Conservation (phyloP, 495 filamentous ascomycete genomes). For the Letharia columbiana region DNA sequence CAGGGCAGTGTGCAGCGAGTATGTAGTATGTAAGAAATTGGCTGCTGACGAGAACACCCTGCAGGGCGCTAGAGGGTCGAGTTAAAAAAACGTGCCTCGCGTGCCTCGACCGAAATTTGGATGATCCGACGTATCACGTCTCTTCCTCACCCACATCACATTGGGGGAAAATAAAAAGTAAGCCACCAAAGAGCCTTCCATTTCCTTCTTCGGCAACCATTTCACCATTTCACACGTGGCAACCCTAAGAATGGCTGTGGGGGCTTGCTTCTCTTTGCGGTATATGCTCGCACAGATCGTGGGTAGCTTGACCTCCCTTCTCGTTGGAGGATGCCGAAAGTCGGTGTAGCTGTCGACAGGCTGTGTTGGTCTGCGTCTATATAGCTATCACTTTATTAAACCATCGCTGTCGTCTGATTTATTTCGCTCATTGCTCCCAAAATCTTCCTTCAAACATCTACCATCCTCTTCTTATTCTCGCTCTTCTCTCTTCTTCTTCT, state of each 20-base stretch:
- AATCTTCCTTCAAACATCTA: neutral
- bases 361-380: slow-evolving; percentile 13
- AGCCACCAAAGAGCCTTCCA: slow-evolving; percentile 8
- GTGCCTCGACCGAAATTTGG: neutral
- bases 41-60: slow-evolving; percentile 18
- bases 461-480: neutral
- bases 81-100: slow-evolving; percentile 4
- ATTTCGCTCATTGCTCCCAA: slow-evolving; percentile 9
- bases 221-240: slow-evolving; percentile 13
- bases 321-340: slow-evolving; percentile 14
- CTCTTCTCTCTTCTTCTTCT: neutral
- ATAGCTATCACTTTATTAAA: slow-evolving; percentile 12
- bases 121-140: neutral
- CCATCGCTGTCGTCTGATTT: neutral
- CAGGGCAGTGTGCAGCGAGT: neutral
- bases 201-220: slow-evolving; percentile 5
- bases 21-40: slow-evolving; percentile 20
- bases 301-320: neutral
- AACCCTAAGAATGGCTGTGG: slow-evolving; percentile 15
- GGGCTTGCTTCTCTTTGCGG: slow-evolving; percentile 19
- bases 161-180: neutral
- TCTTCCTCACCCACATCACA: neutral
- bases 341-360: slow-evolving; percentile 17
- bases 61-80: neutral
- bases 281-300: slow-evolving; percentile 11